A percentile compares a stretch with the other conserved stretches of the same genome.
Conservation (phyloP, 305 asterid genomes). For the Fraxinus albicans region DNA sequence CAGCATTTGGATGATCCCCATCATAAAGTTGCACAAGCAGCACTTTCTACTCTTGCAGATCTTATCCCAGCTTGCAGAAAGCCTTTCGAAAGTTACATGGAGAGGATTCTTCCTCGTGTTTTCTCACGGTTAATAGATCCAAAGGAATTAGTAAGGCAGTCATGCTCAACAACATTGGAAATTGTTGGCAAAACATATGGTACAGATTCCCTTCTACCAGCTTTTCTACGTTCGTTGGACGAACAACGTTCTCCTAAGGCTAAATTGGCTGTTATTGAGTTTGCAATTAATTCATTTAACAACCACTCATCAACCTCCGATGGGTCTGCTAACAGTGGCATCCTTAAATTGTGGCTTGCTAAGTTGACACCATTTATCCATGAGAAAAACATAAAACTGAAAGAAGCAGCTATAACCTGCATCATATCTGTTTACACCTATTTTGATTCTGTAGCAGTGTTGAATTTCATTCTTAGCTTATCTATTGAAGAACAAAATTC, state of each 20-base stretch:
- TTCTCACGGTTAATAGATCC: slow-evolving; percentile 98
- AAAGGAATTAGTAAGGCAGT: slow-evolving; percentile 92
- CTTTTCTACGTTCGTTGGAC: slow-evolving; percentile 91
- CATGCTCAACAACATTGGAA: slow-evolving; percentile 89
- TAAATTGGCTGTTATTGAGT: slow-evolving; percentile 94
- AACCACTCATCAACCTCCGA: slow-evolving; percentile 77
- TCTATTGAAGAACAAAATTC: slow-evolving; percentile 96
- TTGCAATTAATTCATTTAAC: slow-evolving; percentile 86
- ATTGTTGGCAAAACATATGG: slow-evolving; percentile 91
- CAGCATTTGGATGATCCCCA: slow-evolving; percentile 99
- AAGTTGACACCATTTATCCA: slow-evolving; percentile 81
- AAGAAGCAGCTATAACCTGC: slow-evolving; percentile 92
- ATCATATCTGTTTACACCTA: slow-evolving; percentile 83
- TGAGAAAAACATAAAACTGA: slow-evolving; percentile 89
- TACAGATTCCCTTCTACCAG: slow-evolving; percentile 91
- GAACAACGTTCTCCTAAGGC: slow-evolving; percentile 99
- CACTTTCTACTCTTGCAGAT: slow-evolving; percentile 94
- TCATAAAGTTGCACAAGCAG: slow-evolving; percentile 99
- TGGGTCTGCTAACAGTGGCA: slow-evolving; percentile 82
- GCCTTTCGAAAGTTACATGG: slow-evolving; percentile 96
- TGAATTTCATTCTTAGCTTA: slow-evolving; percentile 83
- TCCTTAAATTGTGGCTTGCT: slow-evolving; percentile 95
- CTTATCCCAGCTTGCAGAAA: slow-evolving; percentile 94
- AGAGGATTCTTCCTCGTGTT: slow-evolving; percentile 96
- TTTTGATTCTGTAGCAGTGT: slow-evolving; percentile 73